A percentile compares a stretch with the other conserved stretches of the same genome.
Evolutionary conservation across 139 green algal genomes (phyloP).

Genomic region (Auxenochlorella protothecoides): DNA sequence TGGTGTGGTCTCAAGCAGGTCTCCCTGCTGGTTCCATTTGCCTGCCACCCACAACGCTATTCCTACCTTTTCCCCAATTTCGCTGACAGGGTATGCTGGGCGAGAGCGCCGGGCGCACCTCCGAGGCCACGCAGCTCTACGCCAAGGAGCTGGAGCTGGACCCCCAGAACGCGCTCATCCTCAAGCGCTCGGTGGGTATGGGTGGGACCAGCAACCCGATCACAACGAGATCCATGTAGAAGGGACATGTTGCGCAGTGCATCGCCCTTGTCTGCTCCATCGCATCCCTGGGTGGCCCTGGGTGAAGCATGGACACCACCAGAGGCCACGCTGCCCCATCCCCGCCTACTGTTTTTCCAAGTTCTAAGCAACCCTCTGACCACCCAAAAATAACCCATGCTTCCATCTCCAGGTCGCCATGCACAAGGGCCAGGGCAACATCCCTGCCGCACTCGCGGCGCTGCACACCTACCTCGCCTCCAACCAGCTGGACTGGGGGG

Average conservation of each 20-base stretch:
- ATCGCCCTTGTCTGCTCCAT: background rate
- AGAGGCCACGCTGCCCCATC: background rate
- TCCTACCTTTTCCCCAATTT: too few relatives aligned
- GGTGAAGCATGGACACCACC: background rate
- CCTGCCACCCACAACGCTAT: too few relatives aligned
- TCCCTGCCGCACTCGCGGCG: constrained; percentile 36
- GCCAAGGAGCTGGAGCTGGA: constrained; percentile 38
- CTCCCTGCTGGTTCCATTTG: background rate
- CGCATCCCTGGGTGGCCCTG: background rate
- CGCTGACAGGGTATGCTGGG: constrained; percentile 62
- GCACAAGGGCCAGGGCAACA: constrained; percentile 41
- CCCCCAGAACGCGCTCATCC: constrained; percentile 34
- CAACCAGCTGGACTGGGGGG: constrained; percentile 53
- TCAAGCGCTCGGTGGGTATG: constrained; percentile 54
- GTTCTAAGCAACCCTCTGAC: background rate
- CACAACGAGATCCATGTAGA: background rate
- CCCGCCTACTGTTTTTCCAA: too few relatives aligned
- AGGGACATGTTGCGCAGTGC: background rate
- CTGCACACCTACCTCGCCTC: constrained; percentile 56
- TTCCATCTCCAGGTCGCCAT: constrained; percentile 36
- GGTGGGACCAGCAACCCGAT: background rate
- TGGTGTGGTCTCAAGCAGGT: background rate
- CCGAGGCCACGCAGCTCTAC: constrained; percentile 45
- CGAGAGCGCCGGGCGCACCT: constrained; percentile 33
- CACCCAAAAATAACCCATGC: background rate